Evolutionary conservation across 73 alveolate genomes (phyloP), one percentile per base, ranked within the genome.

Genomic region (Uronychia binucleata): DNA sequence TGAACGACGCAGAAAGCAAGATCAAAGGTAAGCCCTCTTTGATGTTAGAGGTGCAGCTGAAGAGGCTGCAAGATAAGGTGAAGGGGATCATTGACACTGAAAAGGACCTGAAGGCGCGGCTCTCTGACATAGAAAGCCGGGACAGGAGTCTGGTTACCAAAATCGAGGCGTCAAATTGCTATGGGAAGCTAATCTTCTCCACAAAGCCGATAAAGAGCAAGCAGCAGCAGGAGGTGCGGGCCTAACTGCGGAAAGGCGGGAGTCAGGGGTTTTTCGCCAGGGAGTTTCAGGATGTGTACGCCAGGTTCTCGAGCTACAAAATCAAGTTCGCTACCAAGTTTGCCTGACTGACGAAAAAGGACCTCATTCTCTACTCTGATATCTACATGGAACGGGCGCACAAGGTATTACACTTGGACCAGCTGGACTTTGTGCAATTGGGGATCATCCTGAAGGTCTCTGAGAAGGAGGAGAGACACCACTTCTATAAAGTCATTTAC

Each of bases 401-500:
- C 30, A 26, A 30, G 46, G 32, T 1, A 25, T 75, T 75, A 5
- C 29, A 1, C 25, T 75, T 75, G 27, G 29, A 75, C 28, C 29
- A 75, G 5, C 46, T 75, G 1, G 81, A 75, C 58, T 28, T 75
- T 13, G 81, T 75, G 31, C 32, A 26, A 25, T 32, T 75, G 27
- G 81, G 81, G 28, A 75, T 75, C 11, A 5, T 28, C 26, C 58
- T 75, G 27, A 75, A 28, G n/a, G 1, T 75, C 28, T 28, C 1
- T 32, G 5, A 75, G 5, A 26, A 28, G 8, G 46, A 25, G 5
- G 81, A 28, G 31, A 75, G 30, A 75, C 81, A 75, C 58, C 57
- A 75, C 1, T 75, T 75, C 81, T 75, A 75, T 30, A 75, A 75
- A 30, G 57, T 75, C 25, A 30, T 75, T 58, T 75, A 75, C 81